A percentile compares a stretch with the other conserved stretches of the same genome.
Conservation (phyloP, 805 yeast genomes). For the Metschnikowia vanudenii region DNA sequence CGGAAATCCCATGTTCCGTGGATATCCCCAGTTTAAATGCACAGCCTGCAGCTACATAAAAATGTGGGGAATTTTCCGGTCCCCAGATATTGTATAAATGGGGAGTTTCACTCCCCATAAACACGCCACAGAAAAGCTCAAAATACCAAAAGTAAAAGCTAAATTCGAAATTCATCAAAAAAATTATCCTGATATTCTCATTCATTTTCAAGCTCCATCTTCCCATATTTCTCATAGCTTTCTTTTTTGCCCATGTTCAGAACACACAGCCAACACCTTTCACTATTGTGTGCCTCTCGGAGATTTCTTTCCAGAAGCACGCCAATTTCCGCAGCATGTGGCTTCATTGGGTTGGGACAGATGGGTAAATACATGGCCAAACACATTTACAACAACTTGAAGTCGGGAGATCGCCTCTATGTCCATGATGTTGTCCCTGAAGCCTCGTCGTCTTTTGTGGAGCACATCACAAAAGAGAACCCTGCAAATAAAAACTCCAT, state of each 20-base stretch:
- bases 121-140: too few relatives aligned
- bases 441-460: constrained; percentile 27
- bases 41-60: too few relatives aligned
- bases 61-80: too few relatives aligned
- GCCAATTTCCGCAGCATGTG: constrained; percentile 30
- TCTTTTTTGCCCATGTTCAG: constrained; percentile 6
- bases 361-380: constrained; percentile 59
- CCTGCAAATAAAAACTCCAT: constrained; percentile 25
- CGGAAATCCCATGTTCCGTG: too few relatives aligned
- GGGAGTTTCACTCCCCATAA: too few relatives aligned
- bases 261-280: background rate
- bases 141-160: too few relatives aligned
- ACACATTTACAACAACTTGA: constrained; percentile 42
- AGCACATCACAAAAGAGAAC: constrained; percentile 22
- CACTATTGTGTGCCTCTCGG: background rate
- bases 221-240: too few relatives aligned
- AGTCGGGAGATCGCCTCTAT: constrained; percentile 37
- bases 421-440: constrained; percentile 43
- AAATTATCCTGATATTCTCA: too few relatives aligned
- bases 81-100: too few relatives aligned
- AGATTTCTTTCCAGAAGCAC: constrained; percentile 10
- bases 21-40: too few relatives aligned
- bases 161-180: too few relatives aligned
- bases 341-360: constrained; percentile 56
- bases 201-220: too few relatives aligned